Evolutionary conservation across 2,329 filamentous ascomycete genomes (phyloP).

Genomic region (Botryosphaeria dothidea): DNA sequence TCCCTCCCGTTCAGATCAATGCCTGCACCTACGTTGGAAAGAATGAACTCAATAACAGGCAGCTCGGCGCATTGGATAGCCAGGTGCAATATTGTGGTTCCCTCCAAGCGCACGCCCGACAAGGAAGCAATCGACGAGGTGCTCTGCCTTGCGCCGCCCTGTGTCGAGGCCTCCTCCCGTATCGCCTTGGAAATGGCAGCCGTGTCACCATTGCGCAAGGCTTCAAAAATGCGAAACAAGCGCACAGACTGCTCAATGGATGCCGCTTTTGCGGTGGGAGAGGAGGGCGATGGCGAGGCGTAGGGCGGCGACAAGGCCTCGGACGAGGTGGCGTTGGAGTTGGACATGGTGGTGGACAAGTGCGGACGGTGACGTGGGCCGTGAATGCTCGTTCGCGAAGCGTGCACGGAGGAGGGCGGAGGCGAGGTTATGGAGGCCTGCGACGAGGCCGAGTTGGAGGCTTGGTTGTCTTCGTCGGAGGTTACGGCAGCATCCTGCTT

Average conservation of each 20-base stretch:
- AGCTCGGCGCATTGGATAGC: constrained; percentile 94
- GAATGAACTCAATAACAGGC: constrained; percentile 90
- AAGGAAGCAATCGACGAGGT: constrained; percentile 51
- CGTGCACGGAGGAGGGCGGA: constrained; percentile 28
- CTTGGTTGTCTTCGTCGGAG: constrained; percentile 27
- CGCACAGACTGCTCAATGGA: constrained; percentile 88
- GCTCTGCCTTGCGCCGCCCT: constrained; percentile 48
- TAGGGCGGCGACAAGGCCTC: constrained; percentile 26
- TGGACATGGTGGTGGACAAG: constrained; percentile 30
- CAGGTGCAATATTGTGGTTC: constrained; percentile 88
- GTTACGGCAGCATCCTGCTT: constrained; percentile 25
- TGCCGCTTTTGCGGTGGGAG: constrained; percentile 37
- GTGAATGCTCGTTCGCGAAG: constrained; percentile 28
- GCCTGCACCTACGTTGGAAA: constrained; percentile 63
- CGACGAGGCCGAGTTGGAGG: constrained; percentile 27
- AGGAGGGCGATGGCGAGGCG: constrained; percentile 29
- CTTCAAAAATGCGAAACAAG: constrained; percentile 93
- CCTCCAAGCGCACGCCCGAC: constrained; percentile 56
- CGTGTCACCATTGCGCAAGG: constrained; percentile 86
- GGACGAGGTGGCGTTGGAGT: constrained; percentile 17
- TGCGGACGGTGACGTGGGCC: constrained; percentile 21
- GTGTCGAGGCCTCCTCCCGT: constrained; percentile 57
- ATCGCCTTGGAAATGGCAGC: constrained; percentile 86
- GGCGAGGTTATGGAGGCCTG: constrained; percentile 30
- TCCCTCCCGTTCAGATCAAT: constrained; percentile 89